Evolutionary conservation across 495 filamentous ascomycete species (phyloP), one percentile per base, ranked within the genome.

Genomic region (Rhypophila decipiens): DNA sequence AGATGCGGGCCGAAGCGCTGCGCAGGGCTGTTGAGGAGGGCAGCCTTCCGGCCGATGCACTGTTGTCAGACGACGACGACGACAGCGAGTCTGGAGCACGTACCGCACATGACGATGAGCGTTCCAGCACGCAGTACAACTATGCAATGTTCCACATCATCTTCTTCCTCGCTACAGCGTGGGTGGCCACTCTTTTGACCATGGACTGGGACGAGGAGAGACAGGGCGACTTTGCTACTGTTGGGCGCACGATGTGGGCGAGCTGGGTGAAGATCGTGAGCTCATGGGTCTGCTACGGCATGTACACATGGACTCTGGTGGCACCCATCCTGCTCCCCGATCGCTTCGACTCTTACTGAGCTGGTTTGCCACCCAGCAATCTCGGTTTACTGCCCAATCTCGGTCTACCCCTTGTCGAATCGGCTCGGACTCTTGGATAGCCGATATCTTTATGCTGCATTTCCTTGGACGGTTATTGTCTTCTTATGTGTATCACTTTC

Each of bases 251-350:
- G 17, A 93, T 96, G 71, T 95, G 90, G 83, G 93, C 93, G 18
- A 95, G 88, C 68, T 98, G 93, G 93, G 89, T 96, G 54, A 98
- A 97, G 82, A 97, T 98, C 64, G 81, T 96, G 41, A 95, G 89
- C 69, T 83, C 90, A 15, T 98, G 93, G 93, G 84, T 93, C 39
- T 97, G 94, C 68, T 97, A 98, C 67, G 83, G 71, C 33, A 87
- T 98, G 65, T 98, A 96, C 57, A 74, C 80, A 34, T 98, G 93
- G 93, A 95, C 88, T 20, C 64, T 98, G 56, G 69, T 94, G 39
- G 93, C 94, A 34, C 93, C 93, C 8, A 75, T 90, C 31, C 55
- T 91, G 20, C 58, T 98, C 63, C 90, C 93, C 1, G 90, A 95
- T 56, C 75, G 90, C 46, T 96, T 96, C 68, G 86, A 84, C 19